phyloP scores from a whole-genome alignment of 495 filamentous ascomycete species.

The Lentithecium fluviatile region DNA sequence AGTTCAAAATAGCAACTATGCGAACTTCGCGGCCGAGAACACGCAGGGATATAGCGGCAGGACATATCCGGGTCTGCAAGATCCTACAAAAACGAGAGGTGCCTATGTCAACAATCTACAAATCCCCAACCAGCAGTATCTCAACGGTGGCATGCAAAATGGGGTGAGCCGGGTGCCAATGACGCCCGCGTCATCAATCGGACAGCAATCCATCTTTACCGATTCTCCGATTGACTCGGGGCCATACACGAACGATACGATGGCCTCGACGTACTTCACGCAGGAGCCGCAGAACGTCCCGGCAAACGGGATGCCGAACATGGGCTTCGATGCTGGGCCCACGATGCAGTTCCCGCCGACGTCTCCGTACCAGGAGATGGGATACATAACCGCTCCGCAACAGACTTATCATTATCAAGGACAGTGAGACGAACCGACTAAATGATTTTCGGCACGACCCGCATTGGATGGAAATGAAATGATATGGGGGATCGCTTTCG shows the following conservation, averaged over 20 bases:
- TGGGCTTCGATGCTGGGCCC: slow-evolving; percentile 21
- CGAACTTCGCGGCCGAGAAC: slow-evolving; percentile 9
- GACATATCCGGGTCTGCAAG: slow-evolving; percentile 32
- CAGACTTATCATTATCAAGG: slow-evolving; percentile 31
- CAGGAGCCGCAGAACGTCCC: slow-evolving; percentile 25
- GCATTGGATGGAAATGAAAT: slow-evolving; percentile 1
- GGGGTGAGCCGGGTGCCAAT: slow-evolving; percentile 28
- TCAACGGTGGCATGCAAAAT: slow-evolving; percentile 29
- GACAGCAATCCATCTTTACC: slow-evolving; percentile 28
- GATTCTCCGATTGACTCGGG: slow-evolving; percentile 33
- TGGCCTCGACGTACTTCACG: slow-evolving; percentile 32
- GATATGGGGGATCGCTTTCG: background rate
- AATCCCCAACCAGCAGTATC: slow-evolving; percentile 26
- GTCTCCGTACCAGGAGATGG: slow-evolving; percentile 30
- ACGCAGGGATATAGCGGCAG: slow-evolving; percentile 11
- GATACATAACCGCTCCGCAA: slow-evolving; percentile 25
- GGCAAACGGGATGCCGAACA: slow-evolving; percentile 5
- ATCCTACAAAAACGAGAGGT: slow-evolving; percentile 18
- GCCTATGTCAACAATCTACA: slow-evolving; percentile 29
- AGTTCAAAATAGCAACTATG: slow-evolving; percentile 15
- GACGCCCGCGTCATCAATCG: slow-evolving; percentile 29
- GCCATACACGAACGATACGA: slow-evolving; percentile 20
- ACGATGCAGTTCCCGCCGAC: slow-evolving; percentile 15
- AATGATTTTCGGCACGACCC: slow-evolving; percentile 1
- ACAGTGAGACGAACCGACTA: slow-evolving; percentile 22